Evolutionary conservation across 179 eudicot genomes (phyloP).

Genomic region (Gypsophila paniculata): DNA sequence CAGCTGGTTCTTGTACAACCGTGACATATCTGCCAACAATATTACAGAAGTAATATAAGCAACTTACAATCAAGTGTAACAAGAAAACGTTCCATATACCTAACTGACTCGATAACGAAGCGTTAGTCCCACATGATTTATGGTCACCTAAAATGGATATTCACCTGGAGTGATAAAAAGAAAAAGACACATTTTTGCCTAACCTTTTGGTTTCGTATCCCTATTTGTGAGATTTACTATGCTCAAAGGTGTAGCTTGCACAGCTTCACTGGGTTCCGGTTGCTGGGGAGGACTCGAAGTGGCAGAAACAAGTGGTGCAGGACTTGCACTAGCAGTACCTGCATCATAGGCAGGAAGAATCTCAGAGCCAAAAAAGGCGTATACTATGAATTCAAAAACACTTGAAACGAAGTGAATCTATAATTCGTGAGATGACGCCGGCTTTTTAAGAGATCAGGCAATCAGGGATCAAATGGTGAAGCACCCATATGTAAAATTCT

Average conservation of each 20-base stretch:
- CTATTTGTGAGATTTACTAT: slow-evolving; percentile 13
- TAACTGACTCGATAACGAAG: no score
- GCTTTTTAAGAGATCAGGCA: not conserved
- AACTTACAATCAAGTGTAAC: slow-evolving; percentile 6
- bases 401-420: slow-evolving; percentile 13
- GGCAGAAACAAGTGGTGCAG: slow-evolving; percentile 19
- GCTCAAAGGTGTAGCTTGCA: slow-evolving; percentile 20
- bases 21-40: slow-evolving; percentile 34
- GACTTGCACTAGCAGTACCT: slow-evolving; percentile 24
- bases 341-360: slow-evolving; percentile 6
- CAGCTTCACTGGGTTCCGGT: slow-evolving; percentile 16
- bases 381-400: not conserved
- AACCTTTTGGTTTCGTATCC: slow-evolving; percentile 30
- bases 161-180: not conserved
- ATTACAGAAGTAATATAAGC: slow-evolving; percentile 17
- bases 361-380: slow-evolving; percentile 6
- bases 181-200: not conserved
- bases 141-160: not conserved
- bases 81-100: not conserved
- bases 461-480: not conserved
- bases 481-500: not conserved
- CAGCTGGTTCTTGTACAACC: slow-evolving; percentile 56
- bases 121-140: not conserved
- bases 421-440: no score
- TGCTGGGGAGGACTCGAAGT: slow-evolving; percentile 21